Percentiles rank a stretch among this genome's conserved stretches.
phyloP scores from a whole-genome alignment of 768 basidiomycete species.

The Leccinum arenicola region DNA sequence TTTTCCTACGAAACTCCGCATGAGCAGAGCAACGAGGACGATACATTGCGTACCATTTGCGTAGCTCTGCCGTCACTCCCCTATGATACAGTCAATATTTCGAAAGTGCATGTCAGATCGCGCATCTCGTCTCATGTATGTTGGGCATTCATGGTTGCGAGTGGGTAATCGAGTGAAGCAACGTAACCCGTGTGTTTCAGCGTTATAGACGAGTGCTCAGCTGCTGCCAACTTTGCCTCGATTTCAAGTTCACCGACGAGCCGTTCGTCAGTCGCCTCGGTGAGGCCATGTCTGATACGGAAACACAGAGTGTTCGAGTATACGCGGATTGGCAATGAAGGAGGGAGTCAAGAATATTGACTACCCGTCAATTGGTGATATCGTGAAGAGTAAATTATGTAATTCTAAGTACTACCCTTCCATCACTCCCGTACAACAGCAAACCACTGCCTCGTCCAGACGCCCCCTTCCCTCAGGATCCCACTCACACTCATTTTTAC shows the following conservation, averaged over 20 bases:
- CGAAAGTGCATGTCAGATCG: slow-evolving; percentile 74
- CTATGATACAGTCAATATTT: slow-evolving; percentile 56
- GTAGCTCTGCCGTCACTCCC: slow-evolving; percentile 9
- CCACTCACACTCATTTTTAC: too few relatives aligned
- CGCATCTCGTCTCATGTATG: too few relatives aligned
- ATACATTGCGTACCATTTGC: slow-evolving; percentile 10
- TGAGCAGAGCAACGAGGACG: neutral
- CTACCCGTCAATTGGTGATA: too few relatives aligned
- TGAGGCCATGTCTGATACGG: slow-evolving; percentile 65
- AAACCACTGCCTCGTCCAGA: too few relatives aligned
- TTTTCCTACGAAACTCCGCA: slow-evolving; percentile 14
- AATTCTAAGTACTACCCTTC: too few relatives aligned
- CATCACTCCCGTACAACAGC: too few relatives aligned
- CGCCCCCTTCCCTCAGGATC: too few relatives aligned
- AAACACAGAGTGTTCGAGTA: slow-evolving; percentile 56
- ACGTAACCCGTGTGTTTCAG: neutral
- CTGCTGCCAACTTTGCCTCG: slow-evolving; percentile 14
- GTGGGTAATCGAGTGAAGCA: neutral
- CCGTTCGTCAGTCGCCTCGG: slow-evolving; percentile 33
- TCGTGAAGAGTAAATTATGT: too few relatives aligned
- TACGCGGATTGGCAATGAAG: too few relatives aligned
- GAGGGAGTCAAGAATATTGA: too few relatives aligned
- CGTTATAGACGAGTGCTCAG: neutral
- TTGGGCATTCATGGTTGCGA: slow-evolving; percentile 4
- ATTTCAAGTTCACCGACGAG: slow-evolving; percentile 23